phyloP scores from a whole-genome alignment of 2,329 filamentous ascomycete genomes.

The Fusarium oxysporum region DNA sequence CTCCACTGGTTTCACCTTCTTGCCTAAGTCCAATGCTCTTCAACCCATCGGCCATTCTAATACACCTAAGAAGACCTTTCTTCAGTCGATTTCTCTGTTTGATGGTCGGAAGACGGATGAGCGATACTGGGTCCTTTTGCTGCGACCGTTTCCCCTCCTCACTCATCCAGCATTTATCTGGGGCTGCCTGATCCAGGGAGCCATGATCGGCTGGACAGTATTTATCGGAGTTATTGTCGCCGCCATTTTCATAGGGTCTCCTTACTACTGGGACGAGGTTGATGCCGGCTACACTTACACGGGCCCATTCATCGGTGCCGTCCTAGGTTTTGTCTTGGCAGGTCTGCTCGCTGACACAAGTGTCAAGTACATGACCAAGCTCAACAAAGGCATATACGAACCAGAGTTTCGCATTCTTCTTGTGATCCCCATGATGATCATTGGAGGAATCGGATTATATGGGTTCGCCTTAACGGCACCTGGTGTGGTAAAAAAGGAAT shows the following conservation, averaged over 20 bases:
- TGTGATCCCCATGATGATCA: slow-evolving; percentile 82
- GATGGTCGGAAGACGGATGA: slow-evolving; percentile 87
- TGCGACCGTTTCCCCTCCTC: slow-evolving; percentile 86
- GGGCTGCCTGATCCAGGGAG: slow-evolving; percentile 83
- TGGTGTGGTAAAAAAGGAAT: slow-evolving; percentile 65
- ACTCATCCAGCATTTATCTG: slow-evolving; percentile 88
- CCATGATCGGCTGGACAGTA: slow-evolving; percentile 95
- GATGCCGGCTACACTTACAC: slow-evolving; percentile 89
- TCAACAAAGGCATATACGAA: slow-evolving; percentile 86
- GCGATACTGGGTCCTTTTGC: slow-evolving; percentile 70
- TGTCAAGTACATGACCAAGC: slow-evolving; percentile 75
- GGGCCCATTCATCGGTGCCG: slow-evolving; percentile 84
- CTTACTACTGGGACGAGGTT: slow-evolving; percentile 84
- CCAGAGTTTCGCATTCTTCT: slow-evolving; percentile 90
- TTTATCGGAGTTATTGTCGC: slow-evolving; percentile 88
- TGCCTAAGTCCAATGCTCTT: slow-evolving; percentile 49
- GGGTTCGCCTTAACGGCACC: slow-evolving; percentile 83
- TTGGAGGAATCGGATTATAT: slow-evolving; percentile 82
- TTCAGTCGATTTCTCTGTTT: slow-evolving; percentile 74
- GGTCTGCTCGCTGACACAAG: slow-evolving; percentile 80
- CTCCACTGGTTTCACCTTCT: slow-evolving; percentile 45
- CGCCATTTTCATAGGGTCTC: slow-evolving; percentile 83
- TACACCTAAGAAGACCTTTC: slow-evolving; percentile 67
- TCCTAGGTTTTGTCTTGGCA: slow-evolving; percentile 81
- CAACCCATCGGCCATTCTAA: slow-evolving; percentile 51